Evolutionary conservation across 2,329 filamentous ascomycete species (phyloP).

Genomic region (Pseudogymnoascus sp.): DNA sequence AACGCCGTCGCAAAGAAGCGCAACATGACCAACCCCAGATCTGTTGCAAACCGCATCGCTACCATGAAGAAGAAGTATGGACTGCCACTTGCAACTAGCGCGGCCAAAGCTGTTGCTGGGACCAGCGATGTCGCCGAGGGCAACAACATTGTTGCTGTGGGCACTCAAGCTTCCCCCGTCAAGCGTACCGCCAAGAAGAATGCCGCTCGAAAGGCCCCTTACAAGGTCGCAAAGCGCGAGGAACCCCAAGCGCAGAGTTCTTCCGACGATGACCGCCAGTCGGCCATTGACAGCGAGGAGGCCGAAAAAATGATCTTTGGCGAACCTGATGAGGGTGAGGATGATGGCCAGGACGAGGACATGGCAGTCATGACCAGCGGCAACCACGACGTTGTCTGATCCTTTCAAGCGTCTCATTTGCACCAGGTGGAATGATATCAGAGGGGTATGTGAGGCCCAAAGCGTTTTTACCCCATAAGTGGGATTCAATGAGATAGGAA

Average conservation of each 20-base stretch:
- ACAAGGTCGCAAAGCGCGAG: slow-evolving; percentile 13
- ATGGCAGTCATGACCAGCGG: background rate
- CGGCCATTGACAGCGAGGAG: background rate
- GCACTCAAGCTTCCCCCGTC: background rate
- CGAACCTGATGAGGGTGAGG: background rate
- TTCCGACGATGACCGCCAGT: background rate
- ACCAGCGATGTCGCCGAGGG: background rate
- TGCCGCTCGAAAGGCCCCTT: slow-evolving; percentile 7
- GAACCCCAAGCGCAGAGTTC: background rate
- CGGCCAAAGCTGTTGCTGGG: background rate
- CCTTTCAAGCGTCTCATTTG: background rate
- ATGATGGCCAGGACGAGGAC: background rate
- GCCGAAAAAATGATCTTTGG: background rate
- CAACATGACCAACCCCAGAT: slow-evolving; percentile 19
- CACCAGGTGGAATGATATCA: background rate
- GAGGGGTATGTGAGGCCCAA: background rate
- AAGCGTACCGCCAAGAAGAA: slow-evolving; percentile 11
- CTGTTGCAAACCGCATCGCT: slow-evolving; percentile 21
- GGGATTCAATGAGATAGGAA: background rate
- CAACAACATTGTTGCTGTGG: background rate
- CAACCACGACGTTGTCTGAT: background rate
- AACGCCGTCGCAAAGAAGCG: slow-evolving; percentile 18
- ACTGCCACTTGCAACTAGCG: slow-evolving; percentile 15
- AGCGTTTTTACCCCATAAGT: background rate
- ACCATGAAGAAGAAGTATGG: slow-evolving; percentile 24